Percentiles rank a stretch among this genome's conserved stretches.
phyloP scores from a whole-genome alignment of 352 stramenopile species.

The Elongisporangium undulatum region DNA sequence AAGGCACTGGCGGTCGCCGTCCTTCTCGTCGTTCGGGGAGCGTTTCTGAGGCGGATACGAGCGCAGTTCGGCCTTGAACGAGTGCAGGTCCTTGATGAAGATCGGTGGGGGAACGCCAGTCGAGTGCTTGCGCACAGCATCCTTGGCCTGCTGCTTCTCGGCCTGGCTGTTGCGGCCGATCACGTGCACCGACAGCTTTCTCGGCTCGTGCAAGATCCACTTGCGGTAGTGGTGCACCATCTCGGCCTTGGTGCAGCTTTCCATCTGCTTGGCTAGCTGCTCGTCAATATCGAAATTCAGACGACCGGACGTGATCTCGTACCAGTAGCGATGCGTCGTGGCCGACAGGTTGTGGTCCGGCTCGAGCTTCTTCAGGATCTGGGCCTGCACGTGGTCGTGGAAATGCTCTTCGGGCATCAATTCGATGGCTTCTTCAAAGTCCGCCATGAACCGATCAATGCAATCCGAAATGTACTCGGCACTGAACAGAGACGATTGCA shows the following conservation, averaged over 20 bases:
- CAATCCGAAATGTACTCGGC: slow-evolving; percentile 57
- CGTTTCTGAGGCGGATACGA: slow-evolving; percentile 25
- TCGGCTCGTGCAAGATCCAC: slow-evolving; percentile 57
- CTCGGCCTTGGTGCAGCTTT: slow-evolving; percentile 64
- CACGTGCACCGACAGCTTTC: slow-evolving; percentile 68
- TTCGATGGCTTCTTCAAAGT: slow-evolving; percentile 73
- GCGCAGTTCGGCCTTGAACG: slow-evolving; percentile 53
- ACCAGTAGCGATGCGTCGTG: slow-evolving; percentile 73
- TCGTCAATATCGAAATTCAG: slow-evolving; percentile 71
- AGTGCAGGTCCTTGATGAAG: slow-evolving; percentile 52
- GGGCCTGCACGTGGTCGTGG: slow-evolving; percentile 70
- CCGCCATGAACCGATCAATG: slow-evolving; percentile 68
- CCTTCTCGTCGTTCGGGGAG: slow-evolving; percentile 34
- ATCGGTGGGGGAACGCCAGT: slow-evolving; percentile 14
- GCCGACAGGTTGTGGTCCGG: slow-evolving; percentile 80
- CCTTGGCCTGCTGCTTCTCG: slow-evolving; percentile 24
- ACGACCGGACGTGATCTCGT: slow-evolving; percentile 72
- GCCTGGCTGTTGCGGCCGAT: slow-evolving; percentile 43
- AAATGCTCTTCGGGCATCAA: slow-evolving; percentile 71
- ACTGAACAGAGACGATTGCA: slow-evolving; percentile 76
- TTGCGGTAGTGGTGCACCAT: slow-evolving; percentile 53
- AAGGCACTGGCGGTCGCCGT: slow-evolving; percentile 7
- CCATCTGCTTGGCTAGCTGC: slow-evolving; percentile 62
- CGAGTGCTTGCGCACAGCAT: slow-evolving; percentile 13
- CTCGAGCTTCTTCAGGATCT: slow-evolving; percentile 78